phyloP scores from a whole-genome alignment of 2,329 filamentous ascomycete species.

The Stagonosporopsis cucurbitacearum region DNA sequence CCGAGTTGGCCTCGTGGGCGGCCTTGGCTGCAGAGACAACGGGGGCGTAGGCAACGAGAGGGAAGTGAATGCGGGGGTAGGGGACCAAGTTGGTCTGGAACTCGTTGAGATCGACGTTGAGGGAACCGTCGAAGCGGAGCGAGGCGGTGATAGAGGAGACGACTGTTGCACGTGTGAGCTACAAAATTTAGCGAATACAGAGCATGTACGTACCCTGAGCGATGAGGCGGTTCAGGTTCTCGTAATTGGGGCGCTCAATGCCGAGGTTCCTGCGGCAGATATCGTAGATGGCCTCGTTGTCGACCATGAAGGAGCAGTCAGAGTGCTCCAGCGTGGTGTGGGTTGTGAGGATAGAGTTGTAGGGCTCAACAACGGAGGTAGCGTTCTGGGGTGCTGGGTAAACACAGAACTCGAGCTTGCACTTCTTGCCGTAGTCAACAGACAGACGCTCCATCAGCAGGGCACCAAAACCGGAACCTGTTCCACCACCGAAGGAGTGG shows the following conservation, averaged over 20 bases:
- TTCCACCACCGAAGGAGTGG: constrained; percentile 99
- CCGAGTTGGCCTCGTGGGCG: constrained; percentile 96
- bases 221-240: constrained; percentile 98
- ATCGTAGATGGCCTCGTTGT: constrained; percentile 99
- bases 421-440: constrained; percentile 99
- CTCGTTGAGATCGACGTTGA: constrained; percentile 99
- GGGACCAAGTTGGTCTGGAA: constrained; percentile 99
- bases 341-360: constrained; percentile 99
- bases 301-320: constrained; percentile 99
- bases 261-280: constrained; percentile 98
- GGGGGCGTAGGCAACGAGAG: constrained; percentile 93
- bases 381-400: constrained; percentile 98
- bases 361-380: constrained; percentile 97
- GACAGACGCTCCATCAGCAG: constrained; percentile 98
- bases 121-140: constrained; percentile 96
- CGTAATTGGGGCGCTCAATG: constrained; percentile 96
- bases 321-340: constrained; percentile 99
- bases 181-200: constrained; percentile 26
- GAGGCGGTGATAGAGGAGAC: constrained; percentile 98
- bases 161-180: constrained; percentile 60
- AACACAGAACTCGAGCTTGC: constrained; percentile 99
- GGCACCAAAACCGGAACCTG: constrained; percentile 97
- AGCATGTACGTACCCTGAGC: constrained; percentile 75
- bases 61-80: constrained; percentile 99
- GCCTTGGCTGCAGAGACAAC: constrained; percentile 95